Evolutionary conservation across 73 alveolate species (phyloP).

Genomic region (Uronychia setigera): DNA sequence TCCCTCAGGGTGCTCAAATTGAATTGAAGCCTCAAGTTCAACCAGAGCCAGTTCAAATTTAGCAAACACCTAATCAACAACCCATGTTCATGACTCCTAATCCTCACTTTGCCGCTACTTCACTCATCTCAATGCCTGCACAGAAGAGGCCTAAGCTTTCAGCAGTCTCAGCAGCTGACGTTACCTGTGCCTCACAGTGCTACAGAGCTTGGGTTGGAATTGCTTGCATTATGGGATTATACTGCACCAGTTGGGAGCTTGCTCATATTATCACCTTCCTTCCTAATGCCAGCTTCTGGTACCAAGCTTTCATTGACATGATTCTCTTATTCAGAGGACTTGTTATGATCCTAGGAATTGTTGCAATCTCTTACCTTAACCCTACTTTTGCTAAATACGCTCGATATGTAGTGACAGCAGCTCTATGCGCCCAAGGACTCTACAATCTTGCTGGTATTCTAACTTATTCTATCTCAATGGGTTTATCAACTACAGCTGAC

Average conservation of each 20-base stretch:
- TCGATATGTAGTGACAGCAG: neutral
- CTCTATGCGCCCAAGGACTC: neutral
- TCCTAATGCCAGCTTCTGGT: conserved; percentile 3
- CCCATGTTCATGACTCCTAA: too few species aligned
- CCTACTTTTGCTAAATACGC: neutral
- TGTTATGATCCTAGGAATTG: neutral
- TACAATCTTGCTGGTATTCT: neutral
- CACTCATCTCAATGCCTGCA: too few species aligned
- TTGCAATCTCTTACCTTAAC: neutral
- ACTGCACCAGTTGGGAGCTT: neutral
- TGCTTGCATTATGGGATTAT: neutral
- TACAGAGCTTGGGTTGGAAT: neutral
- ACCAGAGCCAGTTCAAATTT: too few species aligned
- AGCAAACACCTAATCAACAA: too few species aligned
- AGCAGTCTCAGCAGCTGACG: neutral
- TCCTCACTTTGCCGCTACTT: too few species aligned
- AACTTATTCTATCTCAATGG: neutral
- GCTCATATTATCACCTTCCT: neutral
- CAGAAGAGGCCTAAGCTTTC: too few species aligned
- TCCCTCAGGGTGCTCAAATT: too few species aligned
- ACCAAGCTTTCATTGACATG: neutral
- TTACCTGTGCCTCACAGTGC: neutral
- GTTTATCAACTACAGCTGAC: neutral
- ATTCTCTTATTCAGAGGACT: neutral
- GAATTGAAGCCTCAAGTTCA: too few species aligned